These are phyloP conservation scores for Pichia gijzeniarum DNA, from an alignment of 805 yeast species.

Conservation along the genomic window DNA sequence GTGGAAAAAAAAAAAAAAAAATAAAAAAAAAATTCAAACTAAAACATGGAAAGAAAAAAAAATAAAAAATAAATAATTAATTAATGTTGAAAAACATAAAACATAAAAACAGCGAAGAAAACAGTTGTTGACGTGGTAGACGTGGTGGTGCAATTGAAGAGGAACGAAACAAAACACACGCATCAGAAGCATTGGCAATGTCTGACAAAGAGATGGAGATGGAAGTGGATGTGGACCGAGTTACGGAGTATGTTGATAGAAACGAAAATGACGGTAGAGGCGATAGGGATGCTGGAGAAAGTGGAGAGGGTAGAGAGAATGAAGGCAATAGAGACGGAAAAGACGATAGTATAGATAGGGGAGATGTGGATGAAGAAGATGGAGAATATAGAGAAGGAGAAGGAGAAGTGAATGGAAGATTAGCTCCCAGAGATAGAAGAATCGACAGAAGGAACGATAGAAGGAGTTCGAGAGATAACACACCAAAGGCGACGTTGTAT, in stretches of 20 bases:
- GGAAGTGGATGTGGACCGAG: neutral
- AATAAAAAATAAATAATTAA: too few species aligned
- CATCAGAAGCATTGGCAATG: too few species aligned
- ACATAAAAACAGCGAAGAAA: too few species aligned
- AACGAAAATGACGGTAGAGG: too few species aligned
- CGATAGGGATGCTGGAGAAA: neutral
- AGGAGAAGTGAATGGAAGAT: slow-evolving; percentile 14
- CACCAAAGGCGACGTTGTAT: slow-evolving; percentile 22
- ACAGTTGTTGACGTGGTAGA: neutral
- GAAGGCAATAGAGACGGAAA: neutral
- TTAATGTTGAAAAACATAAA: too few species aligned
- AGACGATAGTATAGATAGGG: neutral
- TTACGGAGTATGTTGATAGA: neutral
- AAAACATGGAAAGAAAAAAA: too few species aligned
- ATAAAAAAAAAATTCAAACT: too few species aligned
- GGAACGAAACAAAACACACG: neutral
- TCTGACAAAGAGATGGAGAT: neutral
- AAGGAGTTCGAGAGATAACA: slow-evolving; percentile 1
- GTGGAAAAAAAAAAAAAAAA: neutral
- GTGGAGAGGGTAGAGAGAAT: neutral
- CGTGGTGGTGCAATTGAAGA: neutral
- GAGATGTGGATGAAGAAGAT: neutral
- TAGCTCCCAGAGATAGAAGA: neutral
- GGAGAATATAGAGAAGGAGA: slow-evolving; percentile 7
- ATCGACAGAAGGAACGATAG: neutral